Evolutionary conservation across 2,329 filamentous ascomycete genomes (phyloP).

Genomic region (Pestalotiopsis sp.): DNA sequence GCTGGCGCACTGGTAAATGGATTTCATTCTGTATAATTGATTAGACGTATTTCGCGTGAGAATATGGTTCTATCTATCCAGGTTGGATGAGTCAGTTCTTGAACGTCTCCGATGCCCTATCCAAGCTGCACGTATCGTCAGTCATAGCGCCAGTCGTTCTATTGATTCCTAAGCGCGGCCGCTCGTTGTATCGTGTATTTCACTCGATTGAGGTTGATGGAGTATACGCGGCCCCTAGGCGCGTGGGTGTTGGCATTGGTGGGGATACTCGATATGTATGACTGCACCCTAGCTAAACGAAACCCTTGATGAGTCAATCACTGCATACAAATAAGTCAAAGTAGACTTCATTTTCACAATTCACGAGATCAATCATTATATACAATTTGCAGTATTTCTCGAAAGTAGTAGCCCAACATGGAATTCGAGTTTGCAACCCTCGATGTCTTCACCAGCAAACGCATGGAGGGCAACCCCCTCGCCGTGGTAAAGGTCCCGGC

Average conservation of each 20-base stretch:
- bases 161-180: no score
- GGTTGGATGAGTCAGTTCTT: no score
- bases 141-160: no score
- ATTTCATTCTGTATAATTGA: neutral
- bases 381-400: neutral
- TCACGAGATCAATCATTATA: neutral
- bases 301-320: neutral
- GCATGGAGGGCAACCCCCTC: conserved; percentile 59
- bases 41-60: neutral
- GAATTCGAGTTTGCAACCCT: conserved; percentile 51
- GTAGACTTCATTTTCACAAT: no score
- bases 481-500: conserved; percentile 57
- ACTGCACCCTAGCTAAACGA: neutral
- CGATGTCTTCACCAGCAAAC: conserved; percentile 56
- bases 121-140: no score
- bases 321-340: neutral
- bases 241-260: no score
- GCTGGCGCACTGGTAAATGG: neutral
- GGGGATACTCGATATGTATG: no score
- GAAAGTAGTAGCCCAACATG: conserved; percentile 11
- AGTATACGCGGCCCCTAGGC: no score
- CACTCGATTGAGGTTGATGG: no score
- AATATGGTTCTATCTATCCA: neutral
- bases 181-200: no score
- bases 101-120: no score